phyloP scores from a whole-genome alignment of 306 rosid genomes.

The Vicia sativa region DNA sequence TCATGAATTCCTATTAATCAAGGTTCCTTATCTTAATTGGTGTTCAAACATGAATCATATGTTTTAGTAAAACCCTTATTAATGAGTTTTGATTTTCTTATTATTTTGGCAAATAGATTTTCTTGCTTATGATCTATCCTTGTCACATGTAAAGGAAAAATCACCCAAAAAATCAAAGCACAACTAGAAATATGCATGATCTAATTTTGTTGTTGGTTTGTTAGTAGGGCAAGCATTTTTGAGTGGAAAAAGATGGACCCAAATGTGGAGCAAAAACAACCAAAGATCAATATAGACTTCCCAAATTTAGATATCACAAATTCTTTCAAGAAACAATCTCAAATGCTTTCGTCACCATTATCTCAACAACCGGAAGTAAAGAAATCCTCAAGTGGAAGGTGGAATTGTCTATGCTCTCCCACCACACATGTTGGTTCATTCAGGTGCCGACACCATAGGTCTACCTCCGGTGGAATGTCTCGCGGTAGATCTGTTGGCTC shows the following conservation, averaged over 20 bases:
- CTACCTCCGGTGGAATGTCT: not conserved
- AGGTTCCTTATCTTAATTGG: not conserved
- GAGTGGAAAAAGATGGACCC: slow-evolving; percentile 47
- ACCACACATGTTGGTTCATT: slow-evolving; percentile 87
- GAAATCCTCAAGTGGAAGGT: slow-evolving; percentile 40
- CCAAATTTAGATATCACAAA: slow-evolving; percentile 45
- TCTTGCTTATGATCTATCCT: not conserved
- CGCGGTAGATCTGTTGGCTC: slow-evolving; percentile 63
- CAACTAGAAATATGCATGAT: not conserved
- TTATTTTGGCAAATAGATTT: not conserved
- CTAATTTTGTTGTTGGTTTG: slow-evolving; percentile 7
- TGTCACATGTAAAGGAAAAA: not conserved
- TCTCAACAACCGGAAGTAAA: not conserved
- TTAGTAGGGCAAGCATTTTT: not conserved
- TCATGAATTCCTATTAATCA: no score
- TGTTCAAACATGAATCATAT: no score
- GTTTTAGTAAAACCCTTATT: no score
- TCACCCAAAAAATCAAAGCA: not conserved
- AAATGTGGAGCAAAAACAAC: slow-evolving; percentile 41
- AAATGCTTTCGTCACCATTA: slow-evolving; percentile 52
- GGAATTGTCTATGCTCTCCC: slow-evolving; percentile 80
- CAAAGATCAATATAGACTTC: slow-evolving; percentile 35
- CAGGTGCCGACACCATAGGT: slow-evolving; percentile 71
- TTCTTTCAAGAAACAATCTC: slow-evolving; percentile 45
- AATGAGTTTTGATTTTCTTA: not conserved